Evolutionary conservation across 2,329 filamentous ascomycete genomes (phyloP), one percentile per base, ranked within the genome.

Genomic region (Alternaria incomplexa): DNA sequence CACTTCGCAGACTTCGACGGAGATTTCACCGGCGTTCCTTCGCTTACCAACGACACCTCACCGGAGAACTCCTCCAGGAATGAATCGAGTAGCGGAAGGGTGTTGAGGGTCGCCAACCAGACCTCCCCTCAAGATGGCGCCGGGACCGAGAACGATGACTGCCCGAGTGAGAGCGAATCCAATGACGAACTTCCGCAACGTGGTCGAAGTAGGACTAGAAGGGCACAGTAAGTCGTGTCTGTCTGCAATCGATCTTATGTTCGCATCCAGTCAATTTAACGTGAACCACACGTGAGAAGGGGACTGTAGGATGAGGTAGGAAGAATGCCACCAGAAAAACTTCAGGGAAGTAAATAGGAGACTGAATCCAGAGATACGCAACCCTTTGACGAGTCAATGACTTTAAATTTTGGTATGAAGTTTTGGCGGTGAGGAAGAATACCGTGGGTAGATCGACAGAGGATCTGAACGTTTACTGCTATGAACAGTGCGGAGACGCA

Each of bases 1-100:
- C 56, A 60, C 1, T 63, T 63, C 15, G 56, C 50, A 1, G 56
- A 59, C 4, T 63, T 63, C 15, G 32, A 50, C 11, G 32, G 30
- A 8, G 20, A 25, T 8, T 28, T 52, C 13, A 23, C 28, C 3
- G 13, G 0, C 9, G n/a, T 4, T 10, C 13, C 48, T n/a, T 40
- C 30, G 20, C 20, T 51, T 12, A 51, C 12, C 5, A 36, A 15
- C 28, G 28, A 4, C 5, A 40, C 36, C 8, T 40, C 36, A 0
- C 36, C 9, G 8, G 36, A 17, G 36, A 40, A 40, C 36, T 6
- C 36, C 36, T 40, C 36, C 8, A 11, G n/a, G 5, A 2, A 0
- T n/a, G n/a, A 11, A 0, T 40, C 36, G 0, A 0, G 15, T 40
- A 40, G 36, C 36, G 36, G 36, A 40, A 3, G n/a, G 3, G 36